Conservation (phyloP, 352 stramenopile species). For the Phytopythium kandeliae region DNA sequence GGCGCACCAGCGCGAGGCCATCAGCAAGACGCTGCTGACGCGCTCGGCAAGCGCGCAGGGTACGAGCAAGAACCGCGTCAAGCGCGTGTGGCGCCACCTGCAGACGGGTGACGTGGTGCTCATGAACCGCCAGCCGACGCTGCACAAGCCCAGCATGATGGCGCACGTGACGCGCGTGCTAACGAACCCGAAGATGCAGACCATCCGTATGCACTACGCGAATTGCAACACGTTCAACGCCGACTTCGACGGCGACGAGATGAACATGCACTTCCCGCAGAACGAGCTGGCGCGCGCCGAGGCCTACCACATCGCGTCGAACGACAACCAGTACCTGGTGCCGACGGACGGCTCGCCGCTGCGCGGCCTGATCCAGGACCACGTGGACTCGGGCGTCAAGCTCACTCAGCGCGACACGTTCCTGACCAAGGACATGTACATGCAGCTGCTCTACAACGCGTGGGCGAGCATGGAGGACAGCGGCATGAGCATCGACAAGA, state of each 20-base stretch:
- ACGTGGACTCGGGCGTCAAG: slow-evolving; percentile 99
- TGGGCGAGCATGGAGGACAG: slow-evolving; percentile 94
- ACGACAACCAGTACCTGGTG: slow-evolving; percentile 98
- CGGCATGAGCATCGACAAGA: slow-evolving; percentile 78
- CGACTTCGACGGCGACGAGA: slow-evolving; percentile 99
- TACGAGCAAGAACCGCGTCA: slow-evolving; percentile 84
- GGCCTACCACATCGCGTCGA: slow-evolving; percentile 96
- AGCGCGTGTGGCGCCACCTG: slow-evolving; percentile 97
- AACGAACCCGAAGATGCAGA: slow-evolving; percentile 96
- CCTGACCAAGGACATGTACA: slow-evolving; percentile 97
- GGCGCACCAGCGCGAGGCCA: slow-evolving; percentile 90
- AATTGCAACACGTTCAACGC: slow-evolving; percentile 99
- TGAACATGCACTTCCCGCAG: slow-evolving; percentile 99
- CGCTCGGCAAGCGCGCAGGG: slow-evolving; percentile 76
- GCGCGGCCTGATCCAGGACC: slow-evolving; percentile 99
- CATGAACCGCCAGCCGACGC: slow-evolving; percentile 99
- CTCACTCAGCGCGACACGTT: slow-evolving; percentile 98
- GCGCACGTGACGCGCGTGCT: slow-evolving; percentile 97
- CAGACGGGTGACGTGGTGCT: slow-evolving; percentile 98
- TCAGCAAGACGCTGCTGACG: slow-evolving; percentile 95
- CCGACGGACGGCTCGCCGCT: slow-evolving; percentile 97
- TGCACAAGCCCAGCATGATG: slow-evolving; percentile 99
- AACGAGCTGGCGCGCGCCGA: slow-evolving; percentile 97
- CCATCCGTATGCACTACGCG: slow-evolving; percentile 99
- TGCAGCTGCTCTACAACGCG: slow-evolving; percentile 96